A percentile compares a stretch with the other conserved stretches of the same genome.
Evolutionary conservation across 352 stramenopile species (phyloP).

Genomic region (Phytophthora ohioensis): DNA sequence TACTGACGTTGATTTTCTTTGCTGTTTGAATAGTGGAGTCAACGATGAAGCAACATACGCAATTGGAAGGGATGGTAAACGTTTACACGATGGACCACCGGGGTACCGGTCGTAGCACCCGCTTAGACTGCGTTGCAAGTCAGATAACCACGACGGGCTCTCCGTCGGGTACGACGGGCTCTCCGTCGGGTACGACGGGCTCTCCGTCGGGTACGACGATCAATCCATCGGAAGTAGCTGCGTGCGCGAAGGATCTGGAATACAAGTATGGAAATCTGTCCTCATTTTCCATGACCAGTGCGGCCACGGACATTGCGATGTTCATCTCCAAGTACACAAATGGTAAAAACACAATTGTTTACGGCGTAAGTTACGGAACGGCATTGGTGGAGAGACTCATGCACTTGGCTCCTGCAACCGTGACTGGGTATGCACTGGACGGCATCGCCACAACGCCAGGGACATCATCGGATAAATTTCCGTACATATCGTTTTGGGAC

Average conservation of each 20-base stretch:
- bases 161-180: too few relatives aligned
- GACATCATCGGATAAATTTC: slow-evolving; percentile 21
- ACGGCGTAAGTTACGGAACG: slow-evolving; percentile 61
- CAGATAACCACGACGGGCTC: slow-evolving; percentile 48
- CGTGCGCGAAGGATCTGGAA: slow-evolving; percentile 45
- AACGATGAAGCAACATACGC: slow-evolving; percentile 40
- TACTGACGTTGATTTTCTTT: neutral
- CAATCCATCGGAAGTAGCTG: slow-evolving; percentile 32
- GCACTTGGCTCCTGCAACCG: slow-evolving; percentile 43
- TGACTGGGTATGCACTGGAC: slow-evolving; percentile 64
- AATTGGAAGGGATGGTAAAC: slow-evolving; percentile 42
- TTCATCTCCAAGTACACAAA: slow-evolving; percentile 44
- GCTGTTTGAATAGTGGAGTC: slow-evolving; percentile 40
- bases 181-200: too few relatives aligned
- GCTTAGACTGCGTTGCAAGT: slow-evolving; percentile 46
- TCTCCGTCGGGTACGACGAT: slow-evolving; percentile 34
- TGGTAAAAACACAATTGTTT: slow-evolving; percentile 43
- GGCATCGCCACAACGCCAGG: slow-evolving; percentile 50
- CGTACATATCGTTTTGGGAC: slow-evolving; percentile 53
- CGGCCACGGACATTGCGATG: slow-evolving; percentile 40
- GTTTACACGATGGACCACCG: slow-evolving; percentile 67
- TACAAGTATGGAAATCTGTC: slow-evolving; percentile 49
- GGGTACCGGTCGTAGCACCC: slow-evolving; percentile 48
- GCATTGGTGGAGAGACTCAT: slow-evolving; percentile 61
- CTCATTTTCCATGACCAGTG: slow-evolving; percentile 58